Conservation (phyloP, 306 rosid species). For the Alnus glutinosa region DNA sequence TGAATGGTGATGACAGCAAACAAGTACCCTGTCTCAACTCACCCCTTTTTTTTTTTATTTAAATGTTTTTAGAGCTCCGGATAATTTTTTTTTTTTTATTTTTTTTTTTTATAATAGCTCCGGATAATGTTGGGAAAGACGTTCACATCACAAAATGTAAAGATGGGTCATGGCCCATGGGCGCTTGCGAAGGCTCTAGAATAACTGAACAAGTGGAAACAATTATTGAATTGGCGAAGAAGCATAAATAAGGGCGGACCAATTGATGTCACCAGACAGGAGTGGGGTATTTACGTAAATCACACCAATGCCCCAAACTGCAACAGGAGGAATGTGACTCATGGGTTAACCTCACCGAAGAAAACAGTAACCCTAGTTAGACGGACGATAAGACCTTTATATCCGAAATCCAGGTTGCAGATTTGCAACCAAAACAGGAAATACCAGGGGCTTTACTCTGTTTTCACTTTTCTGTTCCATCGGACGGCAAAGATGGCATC, state of each 20-base stretch:
- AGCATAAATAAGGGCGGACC: not conserved
- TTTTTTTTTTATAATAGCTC: not conserved
- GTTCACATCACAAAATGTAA: not conserved
- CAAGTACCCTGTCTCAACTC: no score
- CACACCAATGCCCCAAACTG: no score
- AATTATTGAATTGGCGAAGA: not conserved
- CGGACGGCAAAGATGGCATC: not conserved
- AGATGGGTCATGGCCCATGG: not conserved
- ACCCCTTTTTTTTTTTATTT: no score
- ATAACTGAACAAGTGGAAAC: not conserved
- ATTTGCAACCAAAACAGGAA: not conserved
- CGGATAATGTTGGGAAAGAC: not conserved
- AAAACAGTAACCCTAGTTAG: constrained; percentile 4
- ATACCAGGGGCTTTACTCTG: no score
- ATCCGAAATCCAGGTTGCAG: not conserved
- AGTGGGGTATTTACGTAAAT: not conserved
- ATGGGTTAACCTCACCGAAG: not conserved
- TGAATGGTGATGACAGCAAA: not conserved
- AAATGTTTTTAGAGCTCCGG: not conserved
- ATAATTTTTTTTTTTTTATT: not conserved
- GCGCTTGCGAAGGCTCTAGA: not conserved
- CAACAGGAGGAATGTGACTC: not conserved
- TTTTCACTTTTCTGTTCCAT: not conserved
- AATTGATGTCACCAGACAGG: not conserved
- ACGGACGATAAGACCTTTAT: not conserved